Evolutionary conservation across 202 grass and related monocot genomes (phyloP).

Genomic region (Saccharum hybrid): DNA sequence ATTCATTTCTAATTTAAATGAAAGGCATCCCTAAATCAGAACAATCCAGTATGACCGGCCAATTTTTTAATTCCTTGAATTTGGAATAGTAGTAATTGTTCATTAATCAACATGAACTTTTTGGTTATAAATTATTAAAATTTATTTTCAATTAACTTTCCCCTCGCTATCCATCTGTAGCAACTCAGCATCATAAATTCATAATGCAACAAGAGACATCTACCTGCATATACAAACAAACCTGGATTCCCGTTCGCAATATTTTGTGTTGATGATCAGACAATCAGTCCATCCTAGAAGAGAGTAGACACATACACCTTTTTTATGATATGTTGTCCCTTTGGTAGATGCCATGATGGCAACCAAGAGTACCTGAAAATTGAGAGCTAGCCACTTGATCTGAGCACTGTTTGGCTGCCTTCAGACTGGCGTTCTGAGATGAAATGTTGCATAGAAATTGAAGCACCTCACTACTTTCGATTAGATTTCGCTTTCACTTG

Average conservation of each 20-base stretch:
- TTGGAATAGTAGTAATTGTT: background rate
- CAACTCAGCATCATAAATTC: background rate
- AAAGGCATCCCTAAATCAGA: background rate
- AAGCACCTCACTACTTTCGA: conserved; percentile 18
- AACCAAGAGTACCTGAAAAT: conserved; percentile 34
- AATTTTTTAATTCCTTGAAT: conserved; percentile 1
- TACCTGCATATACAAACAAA: conserved; percentile 47
- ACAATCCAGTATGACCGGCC: background rate
- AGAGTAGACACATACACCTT: conserved; percentile 25
- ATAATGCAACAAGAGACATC: background rate
- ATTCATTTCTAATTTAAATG: conserved; percentile 12
- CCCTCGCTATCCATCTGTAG: background rate
- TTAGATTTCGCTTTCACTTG: conserved; percentile 55
- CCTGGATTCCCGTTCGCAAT: conserved; percentile 36
- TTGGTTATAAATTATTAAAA: background rate
- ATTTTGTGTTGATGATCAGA: conserved; percentile 32
- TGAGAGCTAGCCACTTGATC: background rate
- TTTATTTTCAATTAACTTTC: background rate
- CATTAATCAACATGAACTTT: background rate
- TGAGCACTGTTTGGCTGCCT: conserved; percentile 22
- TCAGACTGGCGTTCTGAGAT: conserved; percentile 34
- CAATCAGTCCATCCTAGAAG: conserved; percentile 34
- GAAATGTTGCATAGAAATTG: conserved; percentile 36
- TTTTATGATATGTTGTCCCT: conserved; percentile 34
- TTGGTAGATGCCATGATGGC: conserved; percentile 53